These are phyloP conservation scores for Claviceps arundinis DNA, from an alignment of 2,329 filamentous ascomycete genomes.

Conservation along the genomic window DNA sequence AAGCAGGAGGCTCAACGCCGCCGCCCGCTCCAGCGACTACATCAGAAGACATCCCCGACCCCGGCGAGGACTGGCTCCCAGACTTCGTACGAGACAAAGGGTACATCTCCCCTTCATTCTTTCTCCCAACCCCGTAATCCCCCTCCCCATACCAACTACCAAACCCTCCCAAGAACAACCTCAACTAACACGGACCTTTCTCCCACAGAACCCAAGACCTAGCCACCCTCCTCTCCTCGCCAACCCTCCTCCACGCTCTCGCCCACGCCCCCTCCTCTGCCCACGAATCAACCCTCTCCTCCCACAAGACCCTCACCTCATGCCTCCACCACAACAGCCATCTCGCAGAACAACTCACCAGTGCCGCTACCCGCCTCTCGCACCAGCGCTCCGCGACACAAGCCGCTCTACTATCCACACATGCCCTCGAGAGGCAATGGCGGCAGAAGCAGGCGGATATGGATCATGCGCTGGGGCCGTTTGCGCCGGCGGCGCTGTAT, in stretches of 20 bases:
- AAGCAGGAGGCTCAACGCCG: slow-evolving; percentile 10
- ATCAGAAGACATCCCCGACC: slow-evolving; percentile 33
- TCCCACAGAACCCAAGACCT: slow-evolving; percentile 61
- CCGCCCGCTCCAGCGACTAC: slow-evolving; percentile 8
- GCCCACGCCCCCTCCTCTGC: slow-evolving; percentile 51
- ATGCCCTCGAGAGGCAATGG: slow-evolving; percentile 87
- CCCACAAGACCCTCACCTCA: slow-evolving; percentile 49
- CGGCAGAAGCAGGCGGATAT: slow-evolving; percentile 77
- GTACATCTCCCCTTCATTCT: slow-evolving; percentile 34
- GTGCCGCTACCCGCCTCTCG: slow-evolving; percentile 42
- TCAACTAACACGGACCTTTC: neutral
- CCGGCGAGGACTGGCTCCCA: slow-evolving; percentile 67
- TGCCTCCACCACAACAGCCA: slow-evolving; percentile 60
- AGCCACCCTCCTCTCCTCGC: slow-evolving; percentile 50
- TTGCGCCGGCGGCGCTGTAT: slow-evolving; percentile 77
- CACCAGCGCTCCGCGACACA: slow-evolving; percentile 60
- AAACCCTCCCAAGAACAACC: neutral
- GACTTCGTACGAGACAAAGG: slow-evolving; percentile 66
- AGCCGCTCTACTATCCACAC: slow-evolving; percentile 67
- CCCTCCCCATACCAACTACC: no score
- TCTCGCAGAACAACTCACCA: slow-evolving; percentile 49
- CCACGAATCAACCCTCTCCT: slow-evolving; percentile 58
- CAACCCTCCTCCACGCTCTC: slow-evolving; percentile 59
- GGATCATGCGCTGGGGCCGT: slow-evolving; percentile 71
- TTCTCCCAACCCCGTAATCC: no score